Conservation (phyloP, 306 rosid genomes). For the Rubus idaeus region DNA sequence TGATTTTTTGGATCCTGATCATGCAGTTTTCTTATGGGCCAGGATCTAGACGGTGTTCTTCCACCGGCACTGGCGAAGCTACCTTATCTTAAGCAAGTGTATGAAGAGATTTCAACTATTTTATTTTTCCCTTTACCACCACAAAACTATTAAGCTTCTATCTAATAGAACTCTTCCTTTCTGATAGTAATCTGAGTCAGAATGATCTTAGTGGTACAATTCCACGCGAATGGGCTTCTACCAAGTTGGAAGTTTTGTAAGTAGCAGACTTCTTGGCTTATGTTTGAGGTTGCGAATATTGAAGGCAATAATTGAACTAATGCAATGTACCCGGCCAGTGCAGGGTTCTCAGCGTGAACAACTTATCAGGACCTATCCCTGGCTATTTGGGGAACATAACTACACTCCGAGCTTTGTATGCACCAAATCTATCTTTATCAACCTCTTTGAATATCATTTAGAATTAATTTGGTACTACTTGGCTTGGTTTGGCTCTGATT, state of each 20-base stretch:
- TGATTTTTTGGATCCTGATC: background rate
- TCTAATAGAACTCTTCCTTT: background rate
- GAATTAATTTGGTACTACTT: background rate
- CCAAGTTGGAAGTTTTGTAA: constrained; percentile 25
- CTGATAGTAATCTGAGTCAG: constrained; percentile 14
- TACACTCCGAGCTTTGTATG: constrained; percentile 31
- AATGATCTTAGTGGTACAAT: constrained; percentile 32
- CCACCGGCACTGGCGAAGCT: constrained; percentile 29
- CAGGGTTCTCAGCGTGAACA: constrained; percentile 32
- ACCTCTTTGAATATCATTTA: background rate
- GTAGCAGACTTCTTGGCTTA: background rate
- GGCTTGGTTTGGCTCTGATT: background rate
- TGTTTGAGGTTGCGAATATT: background rate
- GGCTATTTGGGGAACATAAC: constrained; percentile 30
- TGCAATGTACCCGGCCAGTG: background rate
- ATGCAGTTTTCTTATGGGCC: constrained; percentile 15
- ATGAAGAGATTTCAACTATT: background rate
- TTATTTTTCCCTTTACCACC: background rate
- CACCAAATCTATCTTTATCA: background rate
- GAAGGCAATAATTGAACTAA: background rate
- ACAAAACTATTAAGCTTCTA: background rate
- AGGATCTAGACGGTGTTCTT: constrained; percentile 39
- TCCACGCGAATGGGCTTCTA: constrained; percentile 25
- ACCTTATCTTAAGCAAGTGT: constrained; percentile 17
- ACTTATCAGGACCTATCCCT: constrained; percentile 33